A percentile compares a stretch with the other conserved stretches of the same genome.
Conservation (phyloP, 108 stramenopile species). For the Schizochytrium sp. region DNA sequence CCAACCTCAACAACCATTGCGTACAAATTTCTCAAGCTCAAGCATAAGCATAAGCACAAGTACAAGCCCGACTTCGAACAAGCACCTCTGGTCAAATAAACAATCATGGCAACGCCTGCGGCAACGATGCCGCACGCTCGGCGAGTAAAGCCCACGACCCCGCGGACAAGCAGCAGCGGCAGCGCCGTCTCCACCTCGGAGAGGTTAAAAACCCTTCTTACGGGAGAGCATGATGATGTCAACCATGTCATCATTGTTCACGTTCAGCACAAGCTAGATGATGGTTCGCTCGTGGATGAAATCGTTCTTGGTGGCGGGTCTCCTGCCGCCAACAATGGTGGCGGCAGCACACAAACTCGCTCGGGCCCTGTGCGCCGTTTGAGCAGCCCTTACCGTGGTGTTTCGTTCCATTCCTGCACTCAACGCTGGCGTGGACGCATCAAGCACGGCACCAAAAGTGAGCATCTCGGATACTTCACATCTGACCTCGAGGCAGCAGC, state of each 20-base stretch:
- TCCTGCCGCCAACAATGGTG: neutral
- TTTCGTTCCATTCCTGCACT: constrained; percentile 53
- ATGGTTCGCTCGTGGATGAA: neutral
- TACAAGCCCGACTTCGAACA: too few species aligned
- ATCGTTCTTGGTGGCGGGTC: constrained; percentile 35
- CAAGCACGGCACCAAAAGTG: constrained; percentile 56
- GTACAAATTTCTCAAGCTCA: too few species aligned
- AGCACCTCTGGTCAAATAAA: too few species aligned
- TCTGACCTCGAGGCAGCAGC: constrained; percentile 28
- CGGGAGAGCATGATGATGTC: neutral
- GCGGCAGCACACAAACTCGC: neutral
- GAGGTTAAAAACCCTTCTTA: neutral
- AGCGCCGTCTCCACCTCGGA: neutral
- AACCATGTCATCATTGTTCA: neutral
- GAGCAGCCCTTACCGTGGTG: constrained; percentile 12
- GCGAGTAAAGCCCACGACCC: neutral
- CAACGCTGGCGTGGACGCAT: constrained; percentile 55
- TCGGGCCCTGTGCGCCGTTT: constrained; percentile 31
- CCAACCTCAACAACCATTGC: too few species aligned
- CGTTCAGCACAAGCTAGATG: neutral
- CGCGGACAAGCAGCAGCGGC: neutral
- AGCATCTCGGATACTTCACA: constrained; percentile 31
- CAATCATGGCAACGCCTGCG: too few species aligned
- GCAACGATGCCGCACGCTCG: neutral
- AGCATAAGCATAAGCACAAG: too few species aligned